Conservation (phyloP, 2,329 filamentous ascomycete species). For the Xylaria sp. region DNA sequence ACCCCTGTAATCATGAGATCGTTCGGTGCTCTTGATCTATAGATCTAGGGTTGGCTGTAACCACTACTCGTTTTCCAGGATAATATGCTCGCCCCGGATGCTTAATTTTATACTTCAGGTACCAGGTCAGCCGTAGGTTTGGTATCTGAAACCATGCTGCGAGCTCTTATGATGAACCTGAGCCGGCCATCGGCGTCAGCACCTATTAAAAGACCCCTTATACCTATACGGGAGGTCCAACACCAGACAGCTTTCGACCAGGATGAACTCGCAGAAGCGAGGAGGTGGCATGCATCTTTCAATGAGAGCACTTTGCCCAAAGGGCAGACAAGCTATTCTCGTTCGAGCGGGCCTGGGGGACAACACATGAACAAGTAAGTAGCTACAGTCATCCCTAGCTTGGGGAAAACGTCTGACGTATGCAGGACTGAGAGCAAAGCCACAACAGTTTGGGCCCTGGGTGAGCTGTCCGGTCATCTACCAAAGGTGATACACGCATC, state of each 20-base stretch:
- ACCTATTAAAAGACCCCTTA: neutral
- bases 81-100: neutral
- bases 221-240: slow-evolving; percentile 21
- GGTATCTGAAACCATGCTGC: slow-evolving; percentile 11
- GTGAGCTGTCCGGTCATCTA: slow-evolving; percentile 48
- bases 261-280: slow-evolving; percentile 53
- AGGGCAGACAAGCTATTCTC: slow-evolving; percentile 56
- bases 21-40: too few relatives aligned
- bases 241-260: slow-evolving; percentile 51
- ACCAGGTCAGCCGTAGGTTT: neutral
- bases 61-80: neutral
- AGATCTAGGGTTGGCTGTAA: neutral
- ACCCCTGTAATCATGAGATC: neutral
- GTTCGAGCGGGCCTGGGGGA: slow-evolving; percentile 64
- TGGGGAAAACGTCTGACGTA: slow-evolving; percentile 1
- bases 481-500: slow-evolving; percentile 51
- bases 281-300: slow-evolving; percentile 54
- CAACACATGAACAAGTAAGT: slow-evolving; percentile 66
- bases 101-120: neutral
- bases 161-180: neutral
- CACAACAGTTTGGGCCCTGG: slow-evolving; percentile 54
- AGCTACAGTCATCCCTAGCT: too few relatives aligned
- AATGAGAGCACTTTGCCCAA: slow-evolving; percentile 48
- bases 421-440: slow-evolving; percentile 62
- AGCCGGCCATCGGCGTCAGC: neutral